A percentile compares a stretch with the other conserved stretches of the same genome.
Evolutionary conservation across 352 stramenopile species (phyloP).

Genomic region (Pythium oligandrum): DNA sequence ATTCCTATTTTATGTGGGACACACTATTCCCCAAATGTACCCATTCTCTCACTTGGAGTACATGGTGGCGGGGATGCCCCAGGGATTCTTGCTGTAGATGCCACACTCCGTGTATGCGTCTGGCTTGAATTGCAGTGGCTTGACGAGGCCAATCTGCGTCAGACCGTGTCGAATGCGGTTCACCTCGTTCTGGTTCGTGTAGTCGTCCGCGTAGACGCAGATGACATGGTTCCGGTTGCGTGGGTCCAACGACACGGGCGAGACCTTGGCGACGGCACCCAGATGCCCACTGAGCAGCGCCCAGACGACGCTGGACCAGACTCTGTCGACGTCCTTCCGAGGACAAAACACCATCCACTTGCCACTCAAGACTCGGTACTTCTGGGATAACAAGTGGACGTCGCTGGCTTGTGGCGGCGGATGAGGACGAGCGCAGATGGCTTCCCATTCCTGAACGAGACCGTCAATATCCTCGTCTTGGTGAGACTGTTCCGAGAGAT

Average conservation of each 20-base stretch:
- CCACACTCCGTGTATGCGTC: slow-evolving; percentile 8
- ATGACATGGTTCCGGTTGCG: slow-evolving; percentile 3
- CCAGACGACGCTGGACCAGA: slow-evolving; percentile 1
- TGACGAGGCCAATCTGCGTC: slow-evolving; percentile 1
- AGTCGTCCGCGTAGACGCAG: slow-evolving; percentile 8
- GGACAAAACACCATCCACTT: slow-evolving; percentile 14
- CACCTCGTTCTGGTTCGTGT: slow-evolving; percentile 3
- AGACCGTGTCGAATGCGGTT: slow-evolving; percentile 2
- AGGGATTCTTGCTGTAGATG: slow-evolving; percentile 10
- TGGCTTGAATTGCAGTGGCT: slow-evolving; percentile 7
- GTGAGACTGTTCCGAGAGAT: neutral
- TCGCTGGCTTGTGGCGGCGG: neutral
- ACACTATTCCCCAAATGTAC: too few species aligned
- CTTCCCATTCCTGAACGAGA: slow-evolving; percentile 3
- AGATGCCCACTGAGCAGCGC: neutral
- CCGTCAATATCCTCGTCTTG: neutral
- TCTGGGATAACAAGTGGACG: slow-evolving; percentile 1
- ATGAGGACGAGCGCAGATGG: neutral
- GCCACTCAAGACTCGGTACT: slow-evolving; percentile 6
- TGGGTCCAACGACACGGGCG: neutral
- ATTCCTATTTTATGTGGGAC: too few species aligned
- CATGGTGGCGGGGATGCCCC: neutral
- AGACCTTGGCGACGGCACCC: slow-evolving; percentile 8
- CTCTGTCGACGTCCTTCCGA: neutral
- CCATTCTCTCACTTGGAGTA: neutral